Conservation (phyloP, 2,329 filamentous ascomycete genomes). For the Fusarium sp. region DNA sequence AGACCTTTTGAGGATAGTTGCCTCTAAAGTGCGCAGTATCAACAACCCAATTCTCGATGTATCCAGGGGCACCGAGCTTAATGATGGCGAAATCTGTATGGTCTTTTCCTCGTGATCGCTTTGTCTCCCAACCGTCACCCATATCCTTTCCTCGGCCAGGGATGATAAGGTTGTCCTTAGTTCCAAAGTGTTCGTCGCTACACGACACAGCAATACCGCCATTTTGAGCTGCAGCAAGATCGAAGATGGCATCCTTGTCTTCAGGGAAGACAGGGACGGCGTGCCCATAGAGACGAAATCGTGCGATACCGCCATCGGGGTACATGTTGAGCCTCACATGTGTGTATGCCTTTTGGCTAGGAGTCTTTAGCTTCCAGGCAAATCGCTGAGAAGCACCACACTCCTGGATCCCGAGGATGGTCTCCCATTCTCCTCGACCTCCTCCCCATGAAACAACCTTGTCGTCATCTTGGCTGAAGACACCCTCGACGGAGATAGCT, state of each 20-base stretch:
- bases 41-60: conserved; percentile 73
- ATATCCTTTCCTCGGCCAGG: conserved; percentile 84
- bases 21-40: conserved; percentile 87
- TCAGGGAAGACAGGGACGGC: conserved; percentile 80
- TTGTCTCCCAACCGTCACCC: conserved; percentile 90
- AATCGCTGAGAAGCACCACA: conserved; percentile 80
- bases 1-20: conserved; percentile 82
- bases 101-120: conserved; percentile 73
- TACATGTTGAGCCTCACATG: conserved; percentile 87
- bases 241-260: conserved; percentile 71
- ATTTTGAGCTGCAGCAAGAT: conserved; percentile 81
- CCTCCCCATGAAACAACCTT: conserved; percentile 72
- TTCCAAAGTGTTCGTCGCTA: conserved; percentile 86
- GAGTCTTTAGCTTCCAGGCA: conserved; percentile 71
- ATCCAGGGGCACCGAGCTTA: conserved; percentile 72
- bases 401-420: conserved; percentile 73
- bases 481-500: conserved; percentile 79
- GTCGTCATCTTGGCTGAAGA: conserved; percentile 71
- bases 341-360: conserved; percentile 74
- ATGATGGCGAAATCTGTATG: conserved; percentile 87
- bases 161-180: conserved; percentile 81
- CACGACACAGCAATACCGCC: conserved; percentile 79
- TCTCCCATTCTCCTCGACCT: conserved; percentile 71
- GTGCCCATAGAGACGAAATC: conserved; percentile 80
- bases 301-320: conserved; percentile 83